Base-by-base conservation (phyloP, 768 basidiomycete genomes). In the Lanmaoa rubissima region DNA sequence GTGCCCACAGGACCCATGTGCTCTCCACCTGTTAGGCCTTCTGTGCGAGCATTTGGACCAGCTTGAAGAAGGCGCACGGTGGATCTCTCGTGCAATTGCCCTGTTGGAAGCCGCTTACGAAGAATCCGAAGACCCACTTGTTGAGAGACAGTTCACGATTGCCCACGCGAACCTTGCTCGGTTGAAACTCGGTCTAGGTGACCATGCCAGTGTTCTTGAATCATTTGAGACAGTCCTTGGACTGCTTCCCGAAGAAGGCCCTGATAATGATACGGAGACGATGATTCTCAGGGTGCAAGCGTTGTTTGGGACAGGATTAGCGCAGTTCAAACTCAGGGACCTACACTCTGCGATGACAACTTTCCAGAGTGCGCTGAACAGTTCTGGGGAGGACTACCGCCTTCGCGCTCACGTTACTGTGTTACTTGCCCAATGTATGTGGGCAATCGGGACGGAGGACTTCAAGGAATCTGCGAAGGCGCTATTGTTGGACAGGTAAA, bases 21-120 rank as follows among this genome's bases (percentile, higher is more conserved):
- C 86, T 1, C 73, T 92, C 11, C 93, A 98, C 67, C 83, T 98
- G 17, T 84, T 89, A 54, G 89, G 86, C 0, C 82, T 98, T 6
- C 75, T 98, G 21, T 92, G 88, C 68, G 97, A 99, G 67, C 81
- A 86, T 51, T 74, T 98, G 5, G 89, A 87, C 13, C 87, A 92
- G 39, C 64, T 79, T 31, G 82, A 85, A 16, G 77, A 84, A 31
- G 90, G 85, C 7, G 73, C 79, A 16, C 72, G 76, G 26, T 74
- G 84, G 35, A 77, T 94, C 40, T 70, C 77, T 35, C 79, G 78
- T 31, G 85, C 89, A 1, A 90, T 92, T 14, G 57, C 71, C 4
- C 76, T 94, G 11, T 75, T 98, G n/a, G 96, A 98, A 70, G 79
- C 83, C 2, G 80, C 82, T 28, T 99, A 97, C 73, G 97, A 99